phyloP scores from a whole-genome alignment of 805 yeast species.

The Saccharomycopsis babjevae region DNA sequence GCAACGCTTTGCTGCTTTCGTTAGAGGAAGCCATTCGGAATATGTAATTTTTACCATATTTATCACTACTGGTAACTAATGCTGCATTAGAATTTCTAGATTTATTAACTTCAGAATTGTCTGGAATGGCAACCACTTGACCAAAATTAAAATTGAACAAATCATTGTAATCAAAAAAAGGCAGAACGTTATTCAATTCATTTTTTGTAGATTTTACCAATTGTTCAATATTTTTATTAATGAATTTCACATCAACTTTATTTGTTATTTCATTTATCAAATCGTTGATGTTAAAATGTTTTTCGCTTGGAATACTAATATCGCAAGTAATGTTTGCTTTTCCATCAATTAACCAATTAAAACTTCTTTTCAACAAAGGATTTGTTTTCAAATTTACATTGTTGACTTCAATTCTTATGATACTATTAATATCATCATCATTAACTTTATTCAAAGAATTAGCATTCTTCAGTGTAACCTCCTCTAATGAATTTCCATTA shows the following conservation, averaged over 20 bases:
- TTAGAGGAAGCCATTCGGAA: not conserved
- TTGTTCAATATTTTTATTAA: not conserved
- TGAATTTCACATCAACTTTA: constrained; percentile 13
- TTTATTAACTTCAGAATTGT: not conserved
- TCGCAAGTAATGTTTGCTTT: constrained; percentile 63
- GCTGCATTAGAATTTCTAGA: not conserved
- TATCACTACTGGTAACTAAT: not conserved
- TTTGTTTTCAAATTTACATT: constrained; percentile 27
- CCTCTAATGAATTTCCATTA: not conserved
- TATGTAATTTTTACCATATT: constrained; percentile 1
- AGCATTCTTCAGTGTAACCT: not conserved
- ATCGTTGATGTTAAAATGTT: constrained; percentile 22
- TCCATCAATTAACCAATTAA: constrained; percentile 67
- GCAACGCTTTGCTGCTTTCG: not conserved
- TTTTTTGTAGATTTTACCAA: not conserved
- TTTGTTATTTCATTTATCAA: constrained; percentile 18
- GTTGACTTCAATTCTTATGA: constrained; percentile 24
- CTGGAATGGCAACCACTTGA: not conserved
- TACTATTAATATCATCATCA: constrained; percentile 2
- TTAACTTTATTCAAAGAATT: not conserved
- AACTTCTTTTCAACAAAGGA: constrained; percentile 29
- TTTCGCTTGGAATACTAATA: constrained; percentile 53
- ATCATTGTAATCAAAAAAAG: constrained; percentile 7
- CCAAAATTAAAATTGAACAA: constrained; percentile 6
- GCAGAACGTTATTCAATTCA: constrained; percentile 2